Evolutionary conservation across 371 early-diverging fungal genomes (phyloP).

Genomic region (Rhizopus arrhizus): DNA sequence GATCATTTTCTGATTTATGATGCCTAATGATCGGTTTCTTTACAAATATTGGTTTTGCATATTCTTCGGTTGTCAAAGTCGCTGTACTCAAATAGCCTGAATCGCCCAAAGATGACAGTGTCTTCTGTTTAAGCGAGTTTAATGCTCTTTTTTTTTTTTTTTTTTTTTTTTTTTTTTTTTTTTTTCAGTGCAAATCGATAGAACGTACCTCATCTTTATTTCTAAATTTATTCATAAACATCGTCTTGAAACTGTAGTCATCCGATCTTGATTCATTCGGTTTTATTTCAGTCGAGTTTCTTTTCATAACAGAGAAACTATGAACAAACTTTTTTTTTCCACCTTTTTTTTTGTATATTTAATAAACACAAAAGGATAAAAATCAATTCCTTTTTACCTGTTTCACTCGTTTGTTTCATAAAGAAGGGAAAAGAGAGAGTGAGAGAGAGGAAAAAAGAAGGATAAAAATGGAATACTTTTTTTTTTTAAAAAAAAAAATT

Average conservation of each 20-base stretch:
- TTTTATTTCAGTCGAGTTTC: slow-evolving; percentile 2
- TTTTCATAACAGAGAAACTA: slow-evolving; percentile 21
- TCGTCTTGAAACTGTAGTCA: slow-evolving; percentile 10
- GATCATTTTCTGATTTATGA: slow-evolving; percentile 44
- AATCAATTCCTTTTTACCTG: no score
- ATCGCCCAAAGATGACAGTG: slow-evolving; percentile 8
- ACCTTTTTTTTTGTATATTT: not conserved
- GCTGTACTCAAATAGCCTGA: slow-evolving; percentile 18
- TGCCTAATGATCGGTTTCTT: slow-evolving; percentile 25
- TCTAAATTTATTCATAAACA: slow-evolving; percentile 12
- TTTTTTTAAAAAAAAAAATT: no score
- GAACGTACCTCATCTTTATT: slow-evolving; percentile 9
- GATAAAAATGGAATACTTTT: not conserved
- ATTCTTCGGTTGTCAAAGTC: slow-evolving; percentile 23
- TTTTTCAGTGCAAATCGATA: slow-evolving; percentile 2
- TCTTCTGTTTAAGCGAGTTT: not conserved
- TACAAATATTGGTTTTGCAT: slow-evolving; percentile 41
- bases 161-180: slow-evolving; percentile 22
- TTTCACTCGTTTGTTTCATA: no score
- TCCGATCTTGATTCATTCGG: not conserved
- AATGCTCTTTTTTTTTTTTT: slow-evolving; percentile 15
- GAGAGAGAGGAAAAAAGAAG: slow-evolving; percentile 7
- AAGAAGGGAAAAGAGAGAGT: not conserved
- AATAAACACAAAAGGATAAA: not conserved
- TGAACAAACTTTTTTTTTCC: slow-evolving; percentile 21